Conservation (phyloP, 164 flowering plant genomes). For the Nelumbo lutea region DNA sequence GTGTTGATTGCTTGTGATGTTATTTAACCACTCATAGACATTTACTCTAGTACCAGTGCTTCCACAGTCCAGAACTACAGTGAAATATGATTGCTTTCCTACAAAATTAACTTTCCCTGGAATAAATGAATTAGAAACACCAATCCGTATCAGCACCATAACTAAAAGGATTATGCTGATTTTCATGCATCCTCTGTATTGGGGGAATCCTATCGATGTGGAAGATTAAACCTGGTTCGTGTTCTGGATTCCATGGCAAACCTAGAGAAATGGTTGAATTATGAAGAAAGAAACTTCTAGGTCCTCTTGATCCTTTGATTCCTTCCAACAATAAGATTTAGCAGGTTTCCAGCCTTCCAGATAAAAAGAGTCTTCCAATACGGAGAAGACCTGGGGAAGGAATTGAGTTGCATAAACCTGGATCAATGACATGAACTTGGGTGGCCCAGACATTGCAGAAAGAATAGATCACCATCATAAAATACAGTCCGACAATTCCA, state of each 20-base stretch:
- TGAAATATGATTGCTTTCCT: slow-evolving; percentile 28
- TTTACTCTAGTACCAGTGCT: slow-evolving; percentile 68
- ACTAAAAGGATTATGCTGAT: slow-evolving; percentile 17
- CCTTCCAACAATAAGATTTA: neutral
- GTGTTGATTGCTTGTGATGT: slow-evolving; percentile 9
- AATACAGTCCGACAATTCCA: neutral
- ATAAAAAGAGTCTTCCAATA: too few relatives aligned
- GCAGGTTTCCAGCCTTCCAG: neutral
- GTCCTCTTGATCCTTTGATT: neutral
- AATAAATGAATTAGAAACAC: slow-evolving; percentile 16
- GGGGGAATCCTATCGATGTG: slow-evolving; percentile 11
- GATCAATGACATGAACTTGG: neutral
- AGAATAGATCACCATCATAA: neutral
- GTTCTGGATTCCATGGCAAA: slow-evolving; percentile 30
- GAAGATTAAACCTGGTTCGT: slow-evolving; percentile 29
- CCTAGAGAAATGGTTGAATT: neutral
- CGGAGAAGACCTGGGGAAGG: neutral
- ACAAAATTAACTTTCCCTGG: neutral
- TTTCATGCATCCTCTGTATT: slow-evolving; percentile 17
- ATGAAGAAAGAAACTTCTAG: neutral
- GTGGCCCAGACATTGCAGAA: neutral
- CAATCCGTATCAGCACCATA: slow-evolving; percentile 15
- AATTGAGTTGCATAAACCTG: neutral
- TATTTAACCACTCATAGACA: slow-evolving; percentile 46
- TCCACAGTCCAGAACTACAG: slow-evolving; percentile 77